phyloP scores from a whole-genome alignment of 441 rosid genomes.

The Geranium incanum region DNA sequence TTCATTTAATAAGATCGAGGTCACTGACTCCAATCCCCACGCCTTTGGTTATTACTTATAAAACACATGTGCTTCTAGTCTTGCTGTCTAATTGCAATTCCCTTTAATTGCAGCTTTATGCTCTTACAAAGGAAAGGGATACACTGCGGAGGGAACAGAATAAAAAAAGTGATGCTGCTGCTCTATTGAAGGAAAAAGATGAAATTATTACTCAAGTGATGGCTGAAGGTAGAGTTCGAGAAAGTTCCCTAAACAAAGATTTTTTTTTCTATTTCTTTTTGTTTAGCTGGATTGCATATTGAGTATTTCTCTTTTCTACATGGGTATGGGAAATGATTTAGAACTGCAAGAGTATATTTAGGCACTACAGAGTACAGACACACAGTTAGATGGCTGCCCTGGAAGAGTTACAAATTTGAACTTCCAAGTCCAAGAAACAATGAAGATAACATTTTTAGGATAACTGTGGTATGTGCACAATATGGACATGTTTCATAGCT shows the following conservation, averaged over 20 bases:
- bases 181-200: constrained; percentile 96
- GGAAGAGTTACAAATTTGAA: constrained; percentile 1
- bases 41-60: not conserved
- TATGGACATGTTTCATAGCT: not conserved
- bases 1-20: not conserved
- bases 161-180: constrained; percentile 92
- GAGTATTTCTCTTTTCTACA: not conserved
- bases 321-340: not conserved
- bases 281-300: not conserved
- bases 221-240: constrained; percentile 79
- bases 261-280: not conserved
- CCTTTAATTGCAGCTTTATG: constrained; percentile 55
- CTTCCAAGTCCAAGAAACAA: not conserved
- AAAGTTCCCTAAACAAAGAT: not conserved
- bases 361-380: not conserved
- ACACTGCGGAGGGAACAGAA: constrained; percentile 94
- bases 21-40: not conserved
- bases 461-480: not conserved
- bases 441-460: constrained; percentile 5
- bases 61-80: not conserved
- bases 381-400: not conserved
- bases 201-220: constrained; percentile 95
- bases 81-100: constrained; percentile 9
- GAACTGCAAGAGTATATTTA: not conserved
- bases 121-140: constrained; percentile 96